Base-by-base conservation (phyloP, 2,329 filamentous ascomycete genomes). In the Biscogniauxia sp. region DNA sequence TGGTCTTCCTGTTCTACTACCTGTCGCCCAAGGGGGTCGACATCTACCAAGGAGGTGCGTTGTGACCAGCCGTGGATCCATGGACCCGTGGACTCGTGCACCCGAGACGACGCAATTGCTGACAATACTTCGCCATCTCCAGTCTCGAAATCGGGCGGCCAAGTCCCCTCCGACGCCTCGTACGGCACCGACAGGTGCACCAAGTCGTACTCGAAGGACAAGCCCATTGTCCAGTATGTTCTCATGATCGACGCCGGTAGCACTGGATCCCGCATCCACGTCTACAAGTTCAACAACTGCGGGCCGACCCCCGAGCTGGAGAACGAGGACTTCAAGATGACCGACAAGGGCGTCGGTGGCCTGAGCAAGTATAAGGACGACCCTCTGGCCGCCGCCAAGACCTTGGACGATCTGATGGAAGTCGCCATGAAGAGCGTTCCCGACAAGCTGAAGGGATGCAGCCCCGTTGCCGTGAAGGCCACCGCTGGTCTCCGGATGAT, bases 231-330 rank as follows among this genome's bases (percentile, higher is more conserved):
- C 64, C 95, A 99, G 75, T 99, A 98, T 80, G 96, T 95, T 63
- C 85, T 98, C 72, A 99, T 99, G 95, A 92, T 99, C 72, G 95
- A 99, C 77, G 95, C 95, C 54, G 95, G 95, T 70, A 98, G 93
- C 81, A 98, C 95, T 58, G 95, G 95, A 63, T 98, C 95, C 62
- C 90, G 95, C 70, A 97, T 99, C 74, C 96, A 99, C 80, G 93
- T 98, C 61, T 99, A 97, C 84, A 91, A 93, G 74, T 99, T 98
- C 86, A 98, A 98, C 83, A 98, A 98, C 81, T 99, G 94, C 79
- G 95, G 93, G 13, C 80, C 92, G 7, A 93, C 93, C n/a, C 95
- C 95, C 25, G 93, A 97, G 78, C 85, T 99, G 55, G 95, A 99
- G 79, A 82, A 88, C 73, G 95, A 99, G 75, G 84, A 91, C 61